Evolutionary conservation across 2,329 filamentous ascomycete species (phyloP).

Genomic region (Pochonia chlamydosporia): DNA sequence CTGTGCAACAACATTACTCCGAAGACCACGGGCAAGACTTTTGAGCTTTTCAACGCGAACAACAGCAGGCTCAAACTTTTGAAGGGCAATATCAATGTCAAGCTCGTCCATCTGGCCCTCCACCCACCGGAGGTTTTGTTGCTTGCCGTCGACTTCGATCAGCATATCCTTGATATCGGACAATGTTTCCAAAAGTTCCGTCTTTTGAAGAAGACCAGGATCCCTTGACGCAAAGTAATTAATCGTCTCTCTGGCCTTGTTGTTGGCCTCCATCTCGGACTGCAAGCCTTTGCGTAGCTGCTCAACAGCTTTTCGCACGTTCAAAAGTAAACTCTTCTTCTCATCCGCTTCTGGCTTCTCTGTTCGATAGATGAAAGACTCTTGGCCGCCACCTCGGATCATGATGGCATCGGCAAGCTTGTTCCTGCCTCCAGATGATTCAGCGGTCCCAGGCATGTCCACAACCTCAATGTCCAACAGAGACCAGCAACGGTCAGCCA

Average conservation of each 20-base stretch:
- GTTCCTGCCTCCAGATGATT: constrained; percentile 47
- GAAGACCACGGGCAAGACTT: constrained; percentile 69
- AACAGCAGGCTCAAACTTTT: constrained; percentile 82
- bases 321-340: constrained; percentile 76
- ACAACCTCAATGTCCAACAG: constrained; percentile 89
- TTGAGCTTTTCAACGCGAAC: constrained; percentile 79
- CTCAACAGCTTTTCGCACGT: constrained; percentile 88
- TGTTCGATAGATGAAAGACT: constrained; percentile 91
- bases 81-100: constrained; percentile 90
- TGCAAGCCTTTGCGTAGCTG: constrained; percentile 81
- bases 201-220: constrained; percentile 69
- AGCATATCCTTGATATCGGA: constrained; percentile 81
- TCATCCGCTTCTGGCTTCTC: constrained; percentile 74
- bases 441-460: constrained; percentile 68
- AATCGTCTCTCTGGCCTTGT: constrained; percentile 77
- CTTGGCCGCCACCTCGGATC: constrained; percentile 76
- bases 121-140: constrained; percentile 93
- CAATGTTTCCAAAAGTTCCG: constrained; percentile 71
- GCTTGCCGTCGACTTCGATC: constrained; percentile 93
- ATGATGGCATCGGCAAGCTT: constrained; percentile 82
- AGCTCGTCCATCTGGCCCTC: constrained; percentile 93
- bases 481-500: constrained; percentile 92
- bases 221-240: constrained; percentile 81
- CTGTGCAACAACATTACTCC: constrained; percentile 80
- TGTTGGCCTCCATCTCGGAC: constrained; percentile 80